Evolutionary conservation across 495 filamentous ascomycete genomes (phyloP).

Genomic region (Tetracladium marchalianum): DNA sequence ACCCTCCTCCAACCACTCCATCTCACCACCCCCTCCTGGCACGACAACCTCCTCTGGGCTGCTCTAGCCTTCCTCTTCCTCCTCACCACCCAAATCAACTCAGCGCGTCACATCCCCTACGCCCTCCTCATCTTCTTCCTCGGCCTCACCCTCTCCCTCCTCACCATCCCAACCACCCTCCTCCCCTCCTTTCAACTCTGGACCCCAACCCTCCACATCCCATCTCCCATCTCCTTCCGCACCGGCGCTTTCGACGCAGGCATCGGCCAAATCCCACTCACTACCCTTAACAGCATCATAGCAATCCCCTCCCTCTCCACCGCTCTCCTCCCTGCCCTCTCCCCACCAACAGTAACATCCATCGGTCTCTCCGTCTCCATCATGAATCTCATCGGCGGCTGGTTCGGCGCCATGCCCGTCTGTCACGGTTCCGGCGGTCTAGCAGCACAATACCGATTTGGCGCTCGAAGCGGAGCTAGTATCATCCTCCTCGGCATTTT

Average conservation of each 20-base stretch:
- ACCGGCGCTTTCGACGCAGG: slow-evolving; percentile 40
- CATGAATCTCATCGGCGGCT: slow-evolving; percentile 79
- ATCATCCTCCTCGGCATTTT: slow-evolving; percentile 68
- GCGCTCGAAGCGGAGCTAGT: slow-evolving; percentile 75
- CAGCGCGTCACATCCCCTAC: slow-evolving; percentile 48
- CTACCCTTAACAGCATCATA: slow-evolving; percentile 82
- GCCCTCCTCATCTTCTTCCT: slow-evolving; percentile 61
- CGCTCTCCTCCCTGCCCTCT: slow-evolving; percentile 61
- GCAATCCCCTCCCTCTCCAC: slow-evolving; percentile 66
- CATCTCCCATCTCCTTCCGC: slow-evolving; percentile 11
- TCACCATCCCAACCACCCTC: slow-evolving; percentile 24
- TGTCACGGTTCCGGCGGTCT: slow-evolving; percentile 90
- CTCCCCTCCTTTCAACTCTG: slow-evolving; percentile 15
- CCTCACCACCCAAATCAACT: slow-evolving; percentile 44
- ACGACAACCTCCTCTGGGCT: slow-evolving; percentile 67
- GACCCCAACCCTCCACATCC: slow-evolving; percentile 11
- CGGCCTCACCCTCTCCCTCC: slow-evolving; percentile 48
- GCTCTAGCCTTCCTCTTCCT: slow-evolving; percentile 60
- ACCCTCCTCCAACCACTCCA: slow-evolving; percentile 48
- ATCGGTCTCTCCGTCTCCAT: slow-evolving; percentile 69
- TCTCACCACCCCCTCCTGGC: slow-evolving; percentile 47
- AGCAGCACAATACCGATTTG: slow-evolving; percentile 83
- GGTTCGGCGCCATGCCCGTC: slow-evolving; percentile 92
- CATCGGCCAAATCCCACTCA: slow-evolving; percentile 81
- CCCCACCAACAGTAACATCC: slow-evolving; percentile 55